These are phyloP conservation scores for Paramecium octaurelia DNA, from an alignment of 73 alveolate species.

Conservation along the genomic window DNA sequence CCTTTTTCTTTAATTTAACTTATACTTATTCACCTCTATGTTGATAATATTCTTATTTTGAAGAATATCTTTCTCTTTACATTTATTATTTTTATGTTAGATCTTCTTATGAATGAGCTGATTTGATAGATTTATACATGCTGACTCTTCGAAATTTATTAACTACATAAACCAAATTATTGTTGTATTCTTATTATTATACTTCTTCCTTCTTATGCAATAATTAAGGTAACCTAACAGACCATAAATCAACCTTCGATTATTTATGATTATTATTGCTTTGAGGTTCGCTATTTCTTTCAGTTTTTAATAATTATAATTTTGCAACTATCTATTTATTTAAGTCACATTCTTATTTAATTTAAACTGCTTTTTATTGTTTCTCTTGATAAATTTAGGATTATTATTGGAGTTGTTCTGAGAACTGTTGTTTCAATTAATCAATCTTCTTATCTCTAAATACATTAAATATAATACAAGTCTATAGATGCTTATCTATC, in stretches of 20 bases:
- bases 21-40: background rate
- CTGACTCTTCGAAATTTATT: background rate
- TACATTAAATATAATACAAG: background rate
- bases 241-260: background rate
- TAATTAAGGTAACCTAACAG: background rate
- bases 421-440: background rate
- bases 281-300: background rate
- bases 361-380: background rate
- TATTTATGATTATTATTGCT: background rate
- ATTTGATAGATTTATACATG: background rate
- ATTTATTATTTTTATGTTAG: background rate
- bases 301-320: background rate
- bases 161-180: constrained; percentile 4
- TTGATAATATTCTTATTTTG: background rate
- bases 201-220: background rate
- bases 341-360: background rate
- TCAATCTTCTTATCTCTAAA: background rate
- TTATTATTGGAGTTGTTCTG: background rate
- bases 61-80: background rate
- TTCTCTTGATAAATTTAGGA: background rate
- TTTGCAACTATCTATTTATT: background rate
- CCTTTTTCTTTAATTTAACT: background rate
- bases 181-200: background rate
- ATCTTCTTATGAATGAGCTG: background rate
- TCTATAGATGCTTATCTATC: background rate